Evolutionary conservation across 1,139 yeast genomes (phyloP).

Genomic region (Candida labiduridarum): DNA sequence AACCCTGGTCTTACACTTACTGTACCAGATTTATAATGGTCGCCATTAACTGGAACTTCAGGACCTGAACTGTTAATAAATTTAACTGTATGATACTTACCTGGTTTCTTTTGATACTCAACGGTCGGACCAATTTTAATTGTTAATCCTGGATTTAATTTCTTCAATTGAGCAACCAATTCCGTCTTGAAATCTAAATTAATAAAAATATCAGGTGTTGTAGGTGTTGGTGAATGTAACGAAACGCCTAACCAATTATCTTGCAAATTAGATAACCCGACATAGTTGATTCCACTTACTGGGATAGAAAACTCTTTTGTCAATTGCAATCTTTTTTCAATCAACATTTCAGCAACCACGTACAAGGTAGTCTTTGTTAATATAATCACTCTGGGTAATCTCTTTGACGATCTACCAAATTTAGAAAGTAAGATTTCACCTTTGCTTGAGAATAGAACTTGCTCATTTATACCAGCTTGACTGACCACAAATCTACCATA

Average conservation of each 20-base stretch:
- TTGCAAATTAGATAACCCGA: constrained; percentile 73
- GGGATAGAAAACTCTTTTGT: constrained; percentile 67
- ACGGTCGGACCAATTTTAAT: constrained; percentile 74
- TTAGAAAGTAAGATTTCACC: constrained; percentile 84
- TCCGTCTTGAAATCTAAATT: constrained; percentile 90
- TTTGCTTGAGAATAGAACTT: constrained; percentile 73
- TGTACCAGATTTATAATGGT: constrained; percentile 83
- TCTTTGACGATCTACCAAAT: constrained; percentile 88
- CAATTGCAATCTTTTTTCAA: constrained; percentile 72
- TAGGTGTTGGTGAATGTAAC: constrained; percentile 49
- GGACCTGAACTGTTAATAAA: constrained; percentile 61
- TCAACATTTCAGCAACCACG: constrained; percentile 70
- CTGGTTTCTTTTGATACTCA: constrained; percentile 88
- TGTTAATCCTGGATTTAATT: constrained; percentile 57
- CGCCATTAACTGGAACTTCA: constrained; percentile 58
- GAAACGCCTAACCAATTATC: constrained; percentile 94
- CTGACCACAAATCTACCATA: constrained; percentile 68
- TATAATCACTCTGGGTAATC: constrained; percentile 73
- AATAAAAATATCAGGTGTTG: constrained; percentile 77
- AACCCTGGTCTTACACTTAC: constrained; percentile 81
- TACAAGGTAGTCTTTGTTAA: constrained; percentile 64
- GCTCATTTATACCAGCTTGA: constrained; percentile 70
- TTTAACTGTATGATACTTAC: constrained; percentile 75
- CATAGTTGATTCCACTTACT: constrained; percentile 59
- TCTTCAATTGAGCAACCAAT: constrained; percentile 73